These are phyloP conservation scores for Eucalyptus regnans DNA, from an alignment of 345 rosid species.

Conservation along the genomic window DNA sequence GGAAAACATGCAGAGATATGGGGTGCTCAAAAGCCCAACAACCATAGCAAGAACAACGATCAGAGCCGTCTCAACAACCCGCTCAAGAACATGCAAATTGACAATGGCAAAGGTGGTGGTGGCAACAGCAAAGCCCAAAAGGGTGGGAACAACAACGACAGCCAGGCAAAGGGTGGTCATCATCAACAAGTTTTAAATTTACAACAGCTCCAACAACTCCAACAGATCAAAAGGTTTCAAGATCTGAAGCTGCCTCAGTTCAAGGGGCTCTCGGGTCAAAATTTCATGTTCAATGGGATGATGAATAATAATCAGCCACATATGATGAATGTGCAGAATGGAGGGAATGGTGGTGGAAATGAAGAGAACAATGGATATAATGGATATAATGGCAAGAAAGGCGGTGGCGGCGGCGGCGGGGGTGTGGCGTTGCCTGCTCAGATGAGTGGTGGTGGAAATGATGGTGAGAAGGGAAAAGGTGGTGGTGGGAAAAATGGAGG, in stretches of 20 bases:
- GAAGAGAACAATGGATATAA: not conserved
- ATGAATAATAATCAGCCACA: slow-evolving; percentile 45
- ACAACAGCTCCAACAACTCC: slow-evolving; percentile 53
- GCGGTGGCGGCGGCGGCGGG: slow-evolving; percentile 22
- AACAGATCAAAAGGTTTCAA: slow-evolving; percentile 50
- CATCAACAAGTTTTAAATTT: not conserved
- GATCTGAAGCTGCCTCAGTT: slow-evolving; percentile 50
- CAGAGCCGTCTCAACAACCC: slow-evolving; percentile 63
- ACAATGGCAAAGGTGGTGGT: slow-evolving; percentile 11
- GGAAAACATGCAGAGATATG: slow-evolving; percentile 90
- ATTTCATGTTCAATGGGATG: slow-evolving; percentile 17
- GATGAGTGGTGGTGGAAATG: slow-evolving; percentile 20
- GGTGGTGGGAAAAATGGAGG: slow-evolving; percentile 30
- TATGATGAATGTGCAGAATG: slow-evolving; percentile 46
- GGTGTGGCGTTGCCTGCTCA: slow-evolving; percentile 15
- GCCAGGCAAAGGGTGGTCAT: slow-evolving; percentile 22
- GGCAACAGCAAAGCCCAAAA: slow-evolving; percentile 32
- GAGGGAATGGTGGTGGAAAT: slow-evolving; percentile 8
- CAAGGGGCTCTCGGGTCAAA: slow-evolving; percentile 31
- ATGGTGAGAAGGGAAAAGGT: slow-evolving; percentile 15
- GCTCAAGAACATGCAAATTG: slow-evolving; percentile 65
- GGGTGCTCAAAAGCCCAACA: slow-evolving; percentile 39
- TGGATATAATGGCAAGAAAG: slow-evolving; percentile 27
- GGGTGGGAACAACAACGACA: slow-evolving; percentile 9
- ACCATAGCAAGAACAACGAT: slow-evolving; percentile 36